A percentile compares a stretch with the other conserved stretches of the same genome.
phyloP scores from a whole-genome alignment of 169 alveolate species.

The Plasmodium fragile region DNA sequence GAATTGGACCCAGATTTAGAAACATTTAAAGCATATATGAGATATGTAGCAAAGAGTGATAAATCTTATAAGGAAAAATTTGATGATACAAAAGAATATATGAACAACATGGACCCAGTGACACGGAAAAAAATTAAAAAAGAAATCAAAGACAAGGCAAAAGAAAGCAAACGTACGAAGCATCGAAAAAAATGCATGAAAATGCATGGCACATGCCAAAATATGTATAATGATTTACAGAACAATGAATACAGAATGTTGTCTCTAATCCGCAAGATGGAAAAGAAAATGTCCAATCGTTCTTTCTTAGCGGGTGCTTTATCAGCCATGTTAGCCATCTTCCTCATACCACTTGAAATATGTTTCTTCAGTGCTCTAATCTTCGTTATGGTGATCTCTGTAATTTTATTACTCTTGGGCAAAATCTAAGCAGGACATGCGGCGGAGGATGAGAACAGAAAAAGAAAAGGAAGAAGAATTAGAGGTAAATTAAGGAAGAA shows the following conservation, averaged over 20 bases:
- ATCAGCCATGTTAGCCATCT: not conserved
- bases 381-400: not conserved
- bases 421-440: not conserved
- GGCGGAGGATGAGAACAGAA: not conserved
- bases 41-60: not conserved
- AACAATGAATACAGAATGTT: not conserved
- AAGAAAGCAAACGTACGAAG: not conserved
- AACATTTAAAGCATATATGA: not conserved
- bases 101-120: not conserved
- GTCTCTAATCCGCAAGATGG: not conserved
- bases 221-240: not conserved
- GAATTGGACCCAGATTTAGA: not conserved
- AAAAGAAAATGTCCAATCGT: not conserved
- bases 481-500: not conserved
- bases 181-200: not conserved
- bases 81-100: not conserved
- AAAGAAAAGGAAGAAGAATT: not conserved
- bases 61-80: not conserved
- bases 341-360: not conserved
- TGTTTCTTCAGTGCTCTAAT: not conserved
- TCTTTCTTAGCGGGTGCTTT: not conserved
- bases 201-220: not conserved
- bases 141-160: not conserved
- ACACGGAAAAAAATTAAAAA: not conserved
- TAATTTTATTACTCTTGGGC: not conserved